phyloP scores from a whole-genome alignment of 192 early-diverging fungal genomes.

The Phycomyces blakesleeanus region DNA sequence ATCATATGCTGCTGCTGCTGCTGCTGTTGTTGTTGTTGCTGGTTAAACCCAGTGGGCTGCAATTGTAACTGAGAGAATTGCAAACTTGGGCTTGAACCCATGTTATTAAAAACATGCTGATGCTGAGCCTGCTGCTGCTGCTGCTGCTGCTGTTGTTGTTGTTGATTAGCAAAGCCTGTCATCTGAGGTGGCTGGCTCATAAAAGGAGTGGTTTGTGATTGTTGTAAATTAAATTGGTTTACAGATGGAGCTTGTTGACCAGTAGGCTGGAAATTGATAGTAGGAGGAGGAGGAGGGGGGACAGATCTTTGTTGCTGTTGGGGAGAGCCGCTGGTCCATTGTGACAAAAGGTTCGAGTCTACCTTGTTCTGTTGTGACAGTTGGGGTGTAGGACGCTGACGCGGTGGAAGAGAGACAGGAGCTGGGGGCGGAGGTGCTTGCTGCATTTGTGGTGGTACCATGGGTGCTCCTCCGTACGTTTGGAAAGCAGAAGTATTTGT shows the following conservation, averaged over 20 bases:
- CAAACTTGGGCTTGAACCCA: neutral
- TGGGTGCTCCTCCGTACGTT: constrained; percentile 27
- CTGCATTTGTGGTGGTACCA: constrained; percentile 3
- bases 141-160: constrained; percentile 7
- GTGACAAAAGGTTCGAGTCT: constrained; percentile 11
- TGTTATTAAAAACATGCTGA: neutral
- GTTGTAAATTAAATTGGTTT: constrained; percentile 24
- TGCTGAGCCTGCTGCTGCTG: constrained; percentile 3
- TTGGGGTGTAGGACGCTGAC: constrained; percentile 11
- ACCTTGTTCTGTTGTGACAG: constrained; percentile 12
- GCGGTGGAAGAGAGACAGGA: constrained; percentile 16
- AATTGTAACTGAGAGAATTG: neutral
- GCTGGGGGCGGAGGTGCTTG: constrained; percentile 5
- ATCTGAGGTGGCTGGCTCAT: neutral
- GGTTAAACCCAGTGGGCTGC: constrained; percentile 4
- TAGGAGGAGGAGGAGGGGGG: constrained; percentile 9
- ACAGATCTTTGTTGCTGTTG: neutral
- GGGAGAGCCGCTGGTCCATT: constrained; percentile 13
- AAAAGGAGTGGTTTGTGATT: constrained; percentile 8
- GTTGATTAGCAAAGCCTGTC: neutral
- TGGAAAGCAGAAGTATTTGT: constrained; percentile 10
- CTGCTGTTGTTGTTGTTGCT: constrained; percentile 6
- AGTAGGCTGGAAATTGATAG: constrained; percentile 1
- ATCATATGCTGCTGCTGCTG: neutral
- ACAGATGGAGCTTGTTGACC: constrained; percentile 19